A percentile compares a stretch with the other conserved stretches of the same genome.
These are phyloP conservation scores for Fusarium humuli DNA, from an alignment of 2,329 filamentous ascomycete genomes.

Conservation along the genomic window DNA sequence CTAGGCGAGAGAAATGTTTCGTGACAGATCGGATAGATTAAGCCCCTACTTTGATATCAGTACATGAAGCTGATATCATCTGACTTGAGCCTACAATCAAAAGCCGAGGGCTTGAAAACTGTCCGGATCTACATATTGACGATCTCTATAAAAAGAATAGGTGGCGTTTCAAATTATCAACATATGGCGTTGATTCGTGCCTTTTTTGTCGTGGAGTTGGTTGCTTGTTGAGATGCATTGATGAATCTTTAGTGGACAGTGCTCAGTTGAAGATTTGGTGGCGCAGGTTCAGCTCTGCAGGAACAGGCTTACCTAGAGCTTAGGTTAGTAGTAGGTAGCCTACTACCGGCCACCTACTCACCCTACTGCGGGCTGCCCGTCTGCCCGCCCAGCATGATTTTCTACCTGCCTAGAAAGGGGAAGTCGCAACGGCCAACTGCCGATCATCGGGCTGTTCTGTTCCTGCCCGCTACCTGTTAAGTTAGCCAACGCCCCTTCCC, in stretches of 20 bases:
- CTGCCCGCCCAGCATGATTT: not conserved
- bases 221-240: slow-evolving; percentile 3
- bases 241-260: slow-evolving; percentile 21
- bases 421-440: slow-evolving; percentile 30
- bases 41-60: not conserved
- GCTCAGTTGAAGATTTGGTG: slow-evolving; percentile 21
- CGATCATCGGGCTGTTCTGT: slow-evolving; percentile 33
- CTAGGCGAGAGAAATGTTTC: not conserved
- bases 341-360: no score
- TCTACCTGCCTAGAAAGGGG: slow-evolving; percentile 11
- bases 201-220: not conserved
- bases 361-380: not conserved
- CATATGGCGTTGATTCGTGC: not conserved
- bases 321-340: not conserved
- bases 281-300: not conserved
- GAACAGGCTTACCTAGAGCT: not conserved
- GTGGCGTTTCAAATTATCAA: not conserved
- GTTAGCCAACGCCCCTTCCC: slow-evolving; percentile 3
- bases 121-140: not conserved
- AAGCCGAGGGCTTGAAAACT: not conserved
- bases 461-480: slow-evolving; percentile 1
- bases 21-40: not conserved
- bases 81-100: not conserved
- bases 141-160: not conserved
- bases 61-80: not conserved